Evolutionary conservation across 2,329 filamentous ascomycete species (phyloP).

Genomic region (Fusarium sp.): DNA sequence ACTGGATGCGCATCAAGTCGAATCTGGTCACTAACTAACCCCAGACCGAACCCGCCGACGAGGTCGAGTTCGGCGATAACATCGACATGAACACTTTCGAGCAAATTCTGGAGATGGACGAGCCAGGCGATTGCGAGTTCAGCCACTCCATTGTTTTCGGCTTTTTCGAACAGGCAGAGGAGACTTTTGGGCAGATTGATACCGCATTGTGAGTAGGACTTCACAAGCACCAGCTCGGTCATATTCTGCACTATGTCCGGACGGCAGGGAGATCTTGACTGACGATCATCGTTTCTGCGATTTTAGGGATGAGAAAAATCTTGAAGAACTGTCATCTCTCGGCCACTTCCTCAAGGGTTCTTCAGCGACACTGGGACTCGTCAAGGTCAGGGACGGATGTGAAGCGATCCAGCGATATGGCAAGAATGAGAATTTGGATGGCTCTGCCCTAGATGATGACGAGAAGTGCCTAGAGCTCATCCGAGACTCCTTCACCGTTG

Average conservation of each 20-base stretch:
- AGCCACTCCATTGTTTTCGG: slow-evolving; percentile 88
- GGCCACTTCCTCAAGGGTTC: slow-evolving; percentile 98
- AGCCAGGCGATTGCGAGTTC: slow-evolving; percentile 87
- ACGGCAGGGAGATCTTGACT: background rate
- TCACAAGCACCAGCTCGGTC: background rate
- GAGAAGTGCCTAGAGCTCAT: slow-evolving; percentile 76
- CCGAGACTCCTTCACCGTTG: slow-evolving; percentile 72
- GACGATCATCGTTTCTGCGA: background rate
- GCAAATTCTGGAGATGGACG: slow-evolving; percentile 99
- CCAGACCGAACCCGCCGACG: slow-evolving; percentile 58
- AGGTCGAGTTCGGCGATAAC: slow-evolving; percentile 73
- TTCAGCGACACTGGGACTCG: slow-evolving; percentile 90
- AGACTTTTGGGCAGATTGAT: slow-evolving; percentile 89
- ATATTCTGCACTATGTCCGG: background rate
- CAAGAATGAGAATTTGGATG: slow-evolving; percentile 82
- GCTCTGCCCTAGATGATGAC: slow-evolving; percentile 73
- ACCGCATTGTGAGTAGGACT: slow-evolving; percentile 75
- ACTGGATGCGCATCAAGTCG: background rate
- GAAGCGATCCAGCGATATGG: slow-evolving; percentile 97
- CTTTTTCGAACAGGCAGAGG: slow-evolving; percentile 91
- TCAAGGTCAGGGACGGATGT: slow-evolving; percentile 90
- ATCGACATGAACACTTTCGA: slow-evolving; percentile 86
- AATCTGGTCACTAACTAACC: slow-evolving; percentile 19
- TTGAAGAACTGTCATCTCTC: slow-evolving; percentile 80
- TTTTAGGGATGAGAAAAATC: slow-evolving; percentile 71